A percentile compares a stretch with the other conserved stretches of the same genome.
Conservation (phyloP, 176 grass and related monocot genomes). For the Hordeum vulgare region DNA sequence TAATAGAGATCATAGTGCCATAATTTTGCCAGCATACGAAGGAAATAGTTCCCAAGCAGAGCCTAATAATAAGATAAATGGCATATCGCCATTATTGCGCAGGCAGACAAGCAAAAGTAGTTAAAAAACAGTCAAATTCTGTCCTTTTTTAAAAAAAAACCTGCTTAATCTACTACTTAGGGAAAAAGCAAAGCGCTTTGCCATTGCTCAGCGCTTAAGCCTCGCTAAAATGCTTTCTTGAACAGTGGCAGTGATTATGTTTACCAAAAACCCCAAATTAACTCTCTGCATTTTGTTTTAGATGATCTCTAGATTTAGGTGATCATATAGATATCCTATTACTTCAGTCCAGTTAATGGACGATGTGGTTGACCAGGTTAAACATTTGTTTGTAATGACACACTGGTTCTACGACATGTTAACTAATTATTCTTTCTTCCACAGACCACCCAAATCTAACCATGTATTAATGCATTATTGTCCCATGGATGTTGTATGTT, state of each 20-base stretch:
- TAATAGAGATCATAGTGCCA: too few species aligned
- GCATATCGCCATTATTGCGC: too few species aligned
- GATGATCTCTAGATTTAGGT: not conserved
- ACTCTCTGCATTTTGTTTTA: not conserved
- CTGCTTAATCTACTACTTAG: too few species aligned
- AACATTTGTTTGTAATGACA: not conserved
- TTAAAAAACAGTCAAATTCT: too few species aligned
- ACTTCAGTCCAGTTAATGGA: not conserved
- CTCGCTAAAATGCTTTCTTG: too few species aligned
- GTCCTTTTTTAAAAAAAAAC: too few species aligned
- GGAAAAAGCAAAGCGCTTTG: too few species aligned
- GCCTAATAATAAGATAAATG: too few species aligned
- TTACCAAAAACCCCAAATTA: not conserved
- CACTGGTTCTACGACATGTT: not conserved
- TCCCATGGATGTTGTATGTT: not conserved
- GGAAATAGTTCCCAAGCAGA: too few species aligned
- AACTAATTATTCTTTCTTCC: not conserved
- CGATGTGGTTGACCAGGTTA: not conserved
- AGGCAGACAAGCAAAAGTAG: too few species aligned
- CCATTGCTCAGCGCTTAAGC: too few species aligned
- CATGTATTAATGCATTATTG: not conserved
- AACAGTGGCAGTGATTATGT: not conserved
- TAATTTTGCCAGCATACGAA: too few species aligned
- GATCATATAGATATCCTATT: not conserved
- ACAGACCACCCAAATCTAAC: not conserved